Base-by-base conservation (phyloP, 768 basidiomycete species). In the Trametes cingulata region DNA sequence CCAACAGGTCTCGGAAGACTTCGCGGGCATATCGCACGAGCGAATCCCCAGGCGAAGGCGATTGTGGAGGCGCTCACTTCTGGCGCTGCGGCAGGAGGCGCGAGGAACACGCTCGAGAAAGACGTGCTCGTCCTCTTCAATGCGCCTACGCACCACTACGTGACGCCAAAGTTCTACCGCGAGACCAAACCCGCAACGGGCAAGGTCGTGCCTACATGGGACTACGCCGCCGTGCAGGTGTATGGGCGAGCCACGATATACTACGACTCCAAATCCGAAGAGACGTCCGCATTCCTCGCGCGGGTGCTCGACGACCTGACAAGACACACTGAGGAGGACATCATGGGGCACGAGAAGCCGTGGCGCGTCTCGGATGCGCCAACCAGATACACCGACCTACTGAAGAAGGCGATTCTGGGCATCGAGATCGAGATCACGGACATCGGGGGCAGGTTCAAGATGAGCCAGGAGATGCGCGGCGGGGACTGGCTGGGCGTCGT, bases 361-460 rank as follows among this genome's bases (percentile, higher is more conserved):
- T 71, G 70, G 70, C 43, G 35, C 24, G 66, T 71, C 3, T 37
- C 42, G 5, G 70, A 71, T 29, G 68, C 70, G 15, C 70, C 70
- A 0, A 47, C 45, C 37, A 48, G 49, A 22, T 71, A 68, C 53
- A 36, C 63, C 12, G 65, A 57, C 35, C 40, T 68, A 52, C 41
- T 71, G 29, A 68, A 71, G 63, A 71, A 69, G 63, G 68, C 65
- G 5, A 69, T 71, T 45, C 60, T 71, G 19, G 70, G 70, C 5
- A 48, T 71, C 24, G 70, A 71, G 64, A 35, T 71, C 14, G 54
- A 58, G 60, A 66, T 71, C 33, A 60, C 53, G 37, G 25, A 54
- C 22, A 59, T 71, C 27, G 70, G 43, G 8, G 70, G 70, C 15
- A 65, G 63, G 59, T 69, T 51, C 51, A 71, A 71, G 60, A 68